Base-by-base conservation (phyloP, 345 rosid genomes). In the Eutrema heterophyllum region DNA sequence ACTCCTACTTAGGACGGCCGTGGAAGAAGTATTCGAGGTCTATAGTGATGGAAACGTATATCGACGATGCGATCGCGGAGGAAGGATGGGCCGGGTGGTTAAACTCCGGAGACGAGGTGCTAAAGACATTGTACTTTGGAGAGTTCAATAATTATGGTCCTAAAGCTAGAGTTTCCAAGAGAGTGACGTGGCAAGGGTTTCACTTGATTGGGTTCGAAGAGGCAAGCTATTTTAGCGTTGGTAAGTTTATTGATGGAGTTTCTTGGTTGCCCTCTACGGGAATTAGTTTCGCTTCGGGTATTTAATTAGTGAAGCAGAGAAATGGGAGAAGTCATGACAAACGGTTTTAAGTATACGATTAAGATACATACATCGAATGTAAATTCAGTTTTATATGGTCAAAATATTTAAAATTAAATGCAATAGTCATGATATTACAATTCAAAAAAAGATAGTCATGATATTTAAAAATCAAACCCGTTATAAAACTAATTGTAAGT, bases 1-100 rank as follows among this genome's bases (percentile, higher is more conserved):
- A 9, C 1, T 84, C 91, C 0, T 93, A 86, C 51, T 78, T 93
- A 0, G 97, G 98, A 35, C 81, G 98, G 73, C 93, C 98, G 21
- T 93, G 98, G 98, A 87, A 79, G 46, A 27, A 46, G 44, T 88
- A 87, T 72, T 88, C 98, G 13, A 88, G 95, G 66, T 64, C 91
- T 5, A 74, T 93, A 7, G 81, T 93, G 53, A 87, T 93, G 88
- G 77, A 88, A 65, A 79, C 97, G 5, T 75, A 50, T n/a, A 84
- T 93, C 0, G 97, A 84, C 2, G 84, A 78, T 2, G 69, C 53
- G 5, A 74, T 90, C 10, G 71, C 84, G 0, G 48, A 86, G 3
- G 83, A 66, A 39, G 98, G 96, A 8, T 93, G 97, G 98, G 35
- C 81, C 5, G 81, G 83, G 81, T 93, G 97, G 98, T 89, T 89